Conservation (phyloP, 352 stramenopile species). For the Globisporangium spiculum region DNA sequence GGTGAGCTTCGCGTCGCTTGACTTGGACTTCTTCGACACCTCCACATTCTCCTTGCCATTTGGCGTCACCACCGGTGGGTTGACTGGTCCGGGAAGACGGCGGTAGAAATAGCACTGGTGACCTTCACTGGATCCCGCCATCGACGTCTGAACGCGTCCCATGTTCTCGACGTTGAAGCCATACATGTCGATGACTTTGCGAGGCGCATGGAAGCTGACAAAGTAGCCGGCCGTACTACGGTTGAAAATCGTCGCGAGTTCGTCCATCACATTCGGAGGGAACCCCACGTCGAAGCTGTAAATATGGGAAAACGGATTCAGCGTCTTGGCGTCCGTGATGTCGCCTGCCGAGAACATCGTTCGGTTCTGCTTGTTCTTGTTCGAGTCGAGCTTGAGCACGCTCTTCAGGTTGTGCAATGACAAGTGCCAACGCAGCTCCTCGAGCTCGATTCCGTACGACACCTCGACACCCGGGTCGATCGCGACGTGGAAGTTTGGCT, state of each 20-base stretch:
- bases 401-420: conserved; percentile 92
- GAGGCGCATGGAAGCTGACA: conserved; percentile 93
- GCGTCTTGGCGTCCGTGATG: conserved; percentile 91
- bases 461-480: conserved; percentile 95
- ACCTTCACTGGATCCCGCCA: conserved; percentile 95
- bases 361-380: conserved; percentile 48
- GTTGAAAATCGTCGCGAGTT: conserved; percentile 95
- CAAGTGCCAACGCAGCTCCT: conserved; percentile 93
- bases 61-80: conserved; percentile 7
- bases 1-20: not conserved
- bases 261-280: conserved; percentile 92
- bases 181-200: conserved; percentile 92
- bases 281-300: conserved; percentile 99
- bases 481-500: conserved; percentile 97
- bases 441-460: conserved; percentile 95
- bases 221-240: conserved; percentile 86
- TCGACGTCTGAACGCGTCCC: conserved; percentile 88
- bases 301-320: conserved; percentile 97
- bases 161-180: conserved; percentile 91
- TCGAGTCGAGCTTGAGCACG: conserved; percentile 71
- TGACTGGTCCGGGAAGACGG: conserved; percentile 21
- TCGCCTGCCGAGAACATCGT: conserved; percentile 93
- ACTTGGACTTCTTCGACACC: conserved; percentile 14
- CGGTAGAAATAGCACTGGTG: conserved; percentile 98
- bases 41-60: conserved; percentile 27